Evolutionary conservation across 1,284 basidiomycete genomes (phyloP), one percentile per base, ranked within the genome.

Genomic region (Coniferiporia sulphurascens): DNA sequence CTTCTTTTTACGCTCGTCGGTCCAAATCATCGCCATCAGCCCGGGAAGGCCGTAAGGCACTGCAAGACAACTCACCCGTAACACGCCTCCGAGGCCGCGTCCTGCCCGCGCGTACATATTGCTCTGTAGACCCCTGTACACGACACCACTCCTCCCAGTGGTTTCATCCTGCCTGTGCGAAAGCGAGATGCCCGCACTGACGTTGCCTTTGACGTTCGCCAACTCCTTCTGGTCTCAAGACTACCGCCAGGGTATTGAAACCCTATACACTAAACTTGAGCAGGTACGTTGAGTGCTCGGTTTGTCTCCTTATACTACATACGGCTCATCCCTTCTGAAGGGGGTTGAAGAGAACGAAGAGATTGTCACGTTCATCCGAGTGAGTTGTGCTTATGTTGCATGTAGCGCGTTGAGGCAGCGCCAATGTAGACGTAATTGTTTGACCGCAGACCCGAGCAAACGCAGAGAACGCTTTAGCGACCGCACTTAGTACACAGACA

Each of bases 161-260:
- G 17, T 41, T 15, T 46, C 52, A 12, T 36, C 17, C 21, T 15
- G 22, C 41, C 36, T 21, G 35, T 21, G 22, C 50, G 56, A 17
- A 27, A 32, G 36, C 49, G 32, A 43, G 34, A 93, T 93, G 91
- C 88, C 91, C 64, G 88, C 91, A 64, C 75, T 95, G 63, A 90
- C 91, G 43, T 82, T 95, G 67, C 93, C 93, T 34, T 78, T 91
- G 64, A 84, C 83, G 19, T 95, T 95, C 72, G 84, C 81, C 63
- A 95, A 95, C 73, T 93, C 91, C 41, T 95, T 95, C 77, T 95
- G 93, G 93, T 84, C 92, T 8, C 86, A 91, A 70, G 91, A 94
- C 75, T 93, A 93, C 70, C 80, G 91, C 44, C 82, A 77, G 60
- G 93, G 93, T 36, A 79, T 95, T 27, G 85, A 94, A 64, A 82